Conservation (phyloP, 441 rosid species). For the Erodium moschatum region DNA sequence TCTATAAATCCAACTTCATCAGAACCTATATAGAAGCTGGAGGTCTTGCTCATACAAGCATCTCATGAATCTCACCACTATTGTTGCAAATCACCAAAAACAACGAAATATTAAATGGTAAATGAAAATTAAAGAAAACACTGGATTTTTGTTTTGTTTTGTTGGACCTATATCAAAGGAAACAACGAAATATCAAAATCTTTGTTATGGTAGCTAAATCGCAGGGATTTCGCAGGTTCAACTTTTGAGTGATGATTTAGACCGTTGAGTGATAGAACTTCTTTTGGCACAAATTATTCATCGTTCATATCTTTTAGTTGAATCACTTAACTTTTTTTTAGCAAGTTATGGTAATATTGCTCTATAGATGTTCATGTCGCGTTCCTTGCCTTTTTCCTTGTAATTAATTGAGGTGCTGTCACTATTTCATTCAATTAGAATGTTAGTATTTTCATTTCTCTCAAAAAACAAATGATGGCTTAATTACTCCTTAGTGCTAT, state of each 20-base stretch:
- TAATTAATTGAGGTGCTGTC: not conserved
- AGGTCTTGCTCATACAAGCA: too few relatives aligned
- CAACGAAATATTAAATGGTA: too few relatives aligned
- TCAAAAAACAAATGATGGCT: constrained; percentile 3
- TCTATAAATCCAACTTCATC: too few relatives aligned
- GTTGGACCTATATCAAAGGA: not conserved
- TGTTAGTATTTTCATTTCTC: constrained; percentile 9
- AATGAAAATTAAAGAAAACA: too few relatives aligned
- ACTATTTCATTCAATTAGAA: constrained; percentile 13
- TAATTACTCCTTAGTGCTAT: constrained; percentile 14
- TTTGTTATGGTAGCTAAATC: not conserved
- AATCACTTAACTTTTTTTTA: not conserved
- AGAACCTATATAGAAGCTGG: too few relatives aligned
- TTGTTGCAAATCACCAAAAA: too few relatives aligned
- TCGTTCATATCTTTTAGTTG: not conserved
- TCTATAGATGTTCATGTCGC: not conserved
- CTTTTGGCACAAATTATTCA: not conserved
- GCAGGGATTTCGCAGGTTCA: not conserved
- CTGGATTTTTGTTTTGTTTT: too few relatives aligned
- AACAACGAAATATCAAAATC: not conserved
- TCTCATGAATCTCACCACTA: too few relatives aligned
- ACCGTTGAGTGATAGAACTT: not conserved
- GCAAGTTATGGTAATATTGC: not conserved
- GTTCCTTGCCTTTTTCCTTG: constrained; percentile 16
- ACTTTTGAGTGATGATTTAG: not conserved